Evolutionary conservation across 2,329 filamentous ascomycete species (phyloP), one percentile per base, ranked within the genome.

Genomic region (Colletotrichum musae): DNA sequence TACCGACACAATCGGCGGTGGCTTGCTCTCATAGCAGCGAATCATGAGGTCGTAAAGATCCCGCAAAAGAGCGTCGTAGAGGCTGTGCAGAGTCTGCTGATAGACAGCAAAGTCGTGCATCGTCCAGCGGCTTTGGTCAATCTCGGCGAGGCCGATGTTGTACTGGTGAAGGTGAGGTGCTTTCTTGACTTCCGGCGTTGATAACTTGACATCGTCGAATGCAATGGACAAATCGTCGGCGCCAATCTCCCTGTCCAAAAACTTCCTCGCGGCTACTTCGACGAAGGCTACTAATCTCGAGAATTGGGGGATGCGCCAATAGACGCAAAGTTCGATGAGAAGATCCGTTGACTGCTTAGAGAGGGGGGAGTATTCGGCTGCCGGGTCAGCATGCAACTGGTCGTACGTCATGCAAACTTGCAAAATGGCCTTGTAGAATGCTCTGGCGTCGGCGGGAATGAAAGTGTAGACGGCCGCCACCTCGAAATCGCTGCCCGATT

Each of bases 11-110:
- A 97, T 90, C 47, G 91, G 90, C 5, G 94, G 94, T 12, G 94
- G 91, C 75, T 97, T 98, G n/a, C 87, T 82, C 71, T 97, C 94
- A 80, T 95, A 99, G 74, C 94, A 95, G 73, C 93, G 91, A 83
- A 95, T 92, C 79, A 98, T 88, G n/a, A 93, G 85, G 72, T 95
- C 91, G 79, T 94, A 98, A 18, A 99, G 86, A 76, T 98, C 95
- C 62, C 95, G 90, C 54, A 98, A 84, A 28, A 98, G 83, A 10
- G 91, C 89, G 74, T 98, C 94, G 75, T 98, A 91, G 47, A 98
- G 82, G 36, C 87, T 89, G 43, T 88, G 87, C 6, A 99, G 84
- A 16, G 93, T 88, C 72, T 93, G 91, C 74, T 93, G 92, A 81
- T 97, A 96, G 28, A 88, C 81, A 15, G 88, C 84, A 75, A 88